phyloP scores from a whole-genome alignment of 192 early-diverging fungal species.

The Podila epigama region DNA sequence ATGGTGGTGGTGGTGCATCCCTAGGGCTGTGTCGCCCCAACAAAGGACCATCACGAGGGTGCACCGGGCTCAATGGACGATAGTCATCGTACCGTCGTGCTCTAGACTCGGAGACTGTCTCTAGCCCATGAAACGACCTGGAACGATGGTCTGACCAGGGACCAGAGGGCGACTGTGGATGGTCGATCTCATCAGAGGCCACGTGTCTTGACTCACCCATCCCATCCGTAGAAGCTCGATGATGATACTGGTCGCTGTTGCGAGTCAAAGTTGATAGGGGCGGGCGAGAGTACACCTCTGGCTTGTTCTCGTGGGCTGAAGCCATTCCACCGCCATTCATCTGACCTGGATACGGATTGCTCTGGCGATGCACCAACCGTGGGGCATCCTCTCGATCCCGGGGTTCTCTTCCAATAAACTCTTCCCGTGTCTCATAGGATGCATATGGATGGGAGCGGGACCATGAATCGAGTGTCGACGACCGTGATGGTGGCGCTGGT shows the following conservation, averaged over 20 bases:
- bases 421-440: not conserved
- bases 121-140: not conserved
- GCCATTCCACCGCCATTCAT: too few relatives aligned
- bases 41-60: not conserved
- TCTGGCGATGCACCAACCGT: not conserved
- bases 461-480: slow-evolving; percentile 9
- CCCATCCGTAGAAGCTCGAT: too few relatives aligned
- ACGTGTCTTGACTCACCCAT: too few relatives aligned
- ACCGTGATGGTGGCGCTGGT: slow-evolving; percentile 13
- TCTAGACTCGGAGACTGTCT: not conserved
- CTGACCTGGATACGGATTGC: too few relatives aligned
- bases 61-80: not conserved
- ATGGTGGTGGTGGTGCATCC: not conserved
- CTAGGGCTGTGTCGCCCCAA: too few relatives aligned
- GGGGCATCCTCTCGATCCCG: not conserved
- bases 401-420: not conserved
- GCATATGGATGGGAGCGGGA: not conserved
- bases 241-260: not conserved
- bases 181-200: not conserved
- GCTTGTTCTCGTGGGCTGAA: not conserved
- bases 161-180: not conserved
- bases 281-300: not conserved
- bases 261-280: not conserved
- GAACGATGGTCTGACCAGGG: not conserved
- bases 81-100: not conserved